Conservation (phyloP, 805 yeast genomes). For the Kodamaea leandrae region DNA sequence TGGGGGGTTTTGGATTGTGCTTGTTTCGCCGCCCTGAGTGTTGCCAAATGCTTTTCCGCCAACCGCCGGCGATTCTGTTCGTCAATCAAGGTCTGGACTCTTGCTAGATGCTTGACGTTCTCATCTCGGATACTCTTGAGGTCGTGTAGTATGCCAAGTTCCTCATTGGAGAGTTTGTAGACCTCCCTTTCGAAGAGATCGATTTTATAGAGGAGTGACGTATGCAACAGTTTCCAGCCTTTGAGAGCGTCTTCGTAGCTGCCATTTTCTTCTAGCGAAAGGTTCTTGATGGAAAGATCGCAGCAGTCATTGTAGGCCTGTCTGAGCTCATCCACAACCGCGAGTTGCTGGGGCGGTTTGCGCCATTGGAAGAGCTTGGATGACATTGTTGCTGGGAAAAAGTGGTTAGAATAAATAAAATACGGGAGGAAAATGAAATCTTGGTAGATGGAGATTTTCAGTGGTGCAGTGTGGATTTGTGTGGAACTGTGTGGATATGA, state of each 20-base stretch:
- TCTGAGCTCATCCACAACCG: slow-evolving; percentile 50
- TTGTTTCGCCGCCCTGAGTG: slow-evolving; percentile 10
- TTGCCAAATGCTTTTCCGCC: slow-evolving; percentile 14
- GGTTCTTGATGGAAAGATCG: slow-evolving; percentile 53
- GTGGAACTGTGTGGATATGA: background rate
- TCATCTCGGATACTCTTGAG: slow-evolving; percentile 39
- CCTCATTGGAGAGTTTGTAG: slow-evolving; percentile 26
- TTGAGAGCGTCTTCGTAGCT: slow-evolving; percentile 54
- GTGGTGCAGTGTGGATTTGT: too few species aligned
- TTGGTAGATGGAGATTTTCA: background rate
- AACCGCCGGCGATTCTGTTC: slow-evolving; percentile 29
- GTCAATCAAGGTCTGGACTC: slow-evolving; percentile 40
- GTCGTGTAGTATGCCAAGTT: slow-evolving; percentile 27
- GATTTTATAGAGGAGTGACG: slow-evolving; percentile 54
- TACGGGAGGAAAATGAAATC: background rate
- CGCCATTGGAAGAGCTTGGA: slow-evolving; percentile 23
- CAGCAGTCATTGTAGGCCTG: slow-evolving; percentile 63
- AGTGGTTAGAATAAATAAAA: background rate
- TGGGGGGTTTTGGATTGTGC: slow-evolving; percentile 4
- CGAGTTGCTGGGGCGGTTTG: slow-evolving; percentile 57
- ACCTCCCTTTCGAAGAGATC: slow-evolving; percentile 49
- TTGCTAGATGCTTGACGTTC: slow-evolving; percentile 40
- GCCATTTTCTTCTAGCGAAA: slow-evolving; percentile 55
- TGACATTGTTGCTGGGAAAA: background rate
- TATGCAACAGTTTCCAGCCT: slow-evolving; percentile 75